Evolutionary conservation across 164 flowering plant genomes (phyloP), one percentile per base, ranked within the genome.

Genomic region (Amborella trichopoda): DNA sequence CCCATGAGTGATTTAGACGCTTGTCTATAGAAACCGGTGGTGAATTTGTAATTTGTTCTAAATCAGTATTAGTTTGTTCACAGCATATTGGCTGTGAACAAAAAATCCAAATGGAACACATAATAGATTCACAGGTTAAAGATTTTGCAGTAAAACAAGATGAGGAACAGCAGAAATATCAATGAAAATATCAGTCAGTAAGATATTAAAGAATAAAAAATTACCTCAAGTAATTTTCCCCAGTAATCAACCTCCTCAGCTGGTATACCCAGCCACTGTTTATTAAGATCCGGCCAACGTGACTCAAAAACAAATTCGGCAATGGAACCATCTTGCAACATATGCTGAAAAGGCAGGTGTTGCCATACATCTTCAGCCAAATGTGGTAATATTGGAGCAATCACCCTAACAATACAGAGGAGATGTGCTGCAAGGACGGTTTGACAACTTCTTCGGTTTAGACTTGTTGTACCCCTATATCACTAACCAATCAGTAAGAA

Each of bases 351-450:
- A 13, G 98, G 94, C 56, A 86, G 94, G 50, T 80, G 65, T 57
- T 83, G 98, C 95, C 95, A 91, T 14, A 69, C 93, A 68, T 91
- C 98, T 66, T 91, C 96, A 9, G 94, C 91, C 60, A 91, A 70
- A 72, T 91, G 98, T 43, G 95, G 98, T 64, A 86, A 56, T 48
- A 91, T 78, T 26, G 98, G 98, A 63, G 96, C 81, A 57, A 91
- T 72, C 25, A 79, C 66, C 57, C 85, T 75, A 23, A 56, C 73
- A 44, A 91, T 61, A 18, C 86, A 79, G 52, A 91, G 75, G 12
- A 91, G 77, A 67, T 86, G 98, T 42, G 75, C 84, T 48, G 85
- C 82, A 52, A 86, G 89, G 54, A 86, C 98, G 38, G 95, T 86
- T 63, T 90, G 94, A 52, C 96, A 83, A 68, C 94, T 86, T 77